A percentile compares a stretch with the other conserved stretches of the same genome.
These are phyloP conservation scores for Boletus coccyginus DNA, from an alignment of 768 basidiomycete species.

Conservation along the genomic window DNA sequence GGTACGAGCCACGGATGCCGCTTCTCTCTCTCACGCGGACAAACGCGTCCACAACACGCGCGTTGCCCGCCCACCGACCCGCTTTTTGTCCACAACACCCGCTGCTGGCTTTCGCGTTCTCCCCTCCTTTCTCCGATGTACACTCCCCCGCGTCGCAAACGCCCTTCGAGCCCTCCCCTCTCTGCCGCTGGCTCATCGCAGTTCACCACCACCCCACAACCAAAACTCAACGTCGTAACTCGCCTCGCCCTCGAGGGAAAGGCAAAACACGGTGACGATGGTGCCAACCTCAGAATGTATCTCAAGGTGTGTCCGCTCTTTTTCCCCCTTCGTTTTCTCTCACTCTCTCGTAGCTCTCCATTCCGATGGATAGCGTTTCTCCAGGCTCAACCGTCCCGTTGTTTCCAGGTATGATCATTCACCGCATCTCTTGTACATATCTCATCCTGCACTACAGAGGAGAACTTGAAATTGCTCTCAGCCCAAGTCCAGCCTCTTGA, in stretches of 20 bases:
- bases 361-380: slow-evolving; percentile 62
- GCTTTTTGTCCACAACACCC: slow-evolving; percentile 8
- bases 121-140: slow-evolving; percentile 4
- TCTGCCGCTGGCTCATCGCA: slow-evolving; percentile 40
- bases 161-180: slow-evolving; percentile 31
- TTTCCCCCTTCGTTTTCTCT: neutral
- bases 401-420: slow-evolving; percentile 56
- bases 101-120: neutral
- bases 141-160: slow-evolving; percentile 26
- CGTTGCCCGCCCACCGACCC: slow-evolving; percentile 6
- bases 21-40: slow-evolving; percentile 10
- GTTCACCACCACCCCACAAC: slow-evolving; percentile 41
- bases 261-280: slow-evolving; percentile 62
- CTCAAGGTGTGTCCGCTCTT: slow-evolving; percentile 53
- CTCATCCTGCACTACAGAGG: slow-evolving; percentile 48
- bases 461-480: slow-evolving; percentile 69
- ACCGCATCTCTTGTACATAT: neutral
- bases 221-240: slow-evolving; percentile 66
- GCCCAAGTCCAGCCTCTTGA: slow-evolving; percentile 79
- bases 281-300: slow-evolving; percentile 69
- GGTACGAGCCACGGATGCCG: neutral
- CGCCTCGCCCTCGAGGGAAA: slow-evolving; percentile 74
- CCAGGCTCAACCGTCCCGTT: slow-evolving; percentile 71
- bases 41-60: slow-evolving; percentile 24
- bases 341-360: slow-evolving; percentile 46